Base-by-base conservation (phyloP, 2,329 filamentous ascomycete genomes). In the Raffaelea ambrosiae region DNA sequence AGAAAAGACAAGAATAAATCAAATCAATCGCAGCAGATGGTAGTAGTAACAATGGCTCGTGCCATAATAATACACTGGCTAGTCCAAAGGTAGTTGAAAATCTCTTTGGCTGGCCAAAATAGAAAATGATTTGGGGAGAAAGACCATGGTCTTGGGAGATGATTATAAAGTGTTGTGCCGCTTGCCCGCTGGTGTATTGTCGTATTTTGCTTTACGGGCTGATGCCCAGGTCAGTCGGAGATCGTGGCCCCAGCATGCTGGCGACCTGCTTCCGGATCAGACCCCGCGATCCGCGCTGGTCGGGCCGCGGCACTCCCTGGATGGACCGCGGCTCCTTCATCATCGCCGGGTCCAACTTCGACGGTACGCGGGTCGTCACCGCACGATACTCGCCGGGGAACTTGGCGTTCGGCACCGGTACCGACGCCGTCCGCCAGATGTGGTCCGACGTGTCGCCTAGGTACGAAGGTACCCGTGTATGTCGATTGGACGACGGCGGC, bases 311-410 rank as follows among this genome's bases (percentile, higher is more conserved):
- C n/a, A 89, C 82, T 33, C 90, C 90, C 63, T 95, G 88, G 36
- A 95, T 91, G 53, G 87, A 82, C 49, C 90, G 79, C 26, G 90
- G 90, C 66, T 96, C 90, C 63, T 88, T 88, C 88, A 97, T 95
- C 42, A 96, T 71, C 14, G 81, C 78, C 4, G 84, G 77, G 58
- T 98, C 93, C 10, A 98, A 75, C 59, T 87, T 90, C 8, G 87
- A 81, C 5, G 93, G 93, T 35, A 87, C 81, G 55, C 81, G 69
- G 13, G 79, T 80, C 47, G 80, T 70, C 14, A 81, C 71, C 29
- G 72, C 66, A 50, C 74, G 72, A 64, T 84, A 84, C 55, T 83
- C 77, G 49, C 78, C 77, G 0, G 75, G 70, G 54, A 83, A 82
- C 56, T 77, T 81, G 46, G 76, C 73, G 54, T 71, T 76, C n/a